These are phyloP conservation scores for Pseudognaphalium luteoalbum DNA, from an alignment of 129 eudicot genomes.

Conservation along the genomic window DNA sequence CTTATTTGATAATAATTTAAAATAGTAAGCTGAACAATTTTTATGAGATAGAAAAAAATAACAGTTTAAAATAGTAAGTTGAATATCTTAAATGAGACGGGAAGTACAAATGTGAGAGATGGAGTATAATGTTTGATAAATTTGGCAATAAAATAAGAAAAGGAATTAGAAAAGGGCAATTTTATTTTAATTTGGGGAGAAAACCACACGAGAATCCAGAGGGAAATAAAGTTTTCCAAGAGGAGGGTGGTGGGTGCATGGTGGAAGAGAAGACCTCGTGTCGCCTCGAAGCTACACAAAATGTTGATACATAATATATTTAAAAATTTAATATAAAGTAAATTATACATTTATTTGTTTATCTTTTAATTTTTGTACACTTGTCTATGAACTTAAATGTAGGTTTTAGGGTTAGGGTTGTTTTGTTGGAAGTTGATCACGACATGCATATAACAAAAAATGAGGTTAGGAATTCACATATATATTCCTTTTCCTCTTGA, in stretches of 20 bases:
- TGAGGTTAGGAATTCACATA: neutral
- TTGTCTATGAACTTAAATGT: neutral
- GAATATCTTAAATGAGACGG: too few relatives aligned
- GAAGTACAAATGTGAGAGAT: too few relatives aligned
- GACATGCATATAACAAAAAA: neutral
- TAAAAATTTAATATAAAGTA: too few relatives aligned
- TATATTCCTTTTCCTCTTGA: conserved; percentile 9
- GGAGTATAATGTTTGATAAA: neutral
- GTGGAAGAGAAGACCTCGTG: conserved; percentile 39
- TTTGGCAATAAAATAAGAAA: neutral
- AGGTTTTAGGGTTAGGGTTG: conserved; percentile 36
- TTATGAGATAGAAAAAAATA: too few relatives aligned
- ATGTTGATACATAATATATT: too few relatives aligned
- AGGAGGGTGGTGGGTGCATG: conserved; percentile 33
- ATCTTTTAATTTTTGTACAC: too few relatives aligned
- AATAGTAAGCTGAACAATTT: too few relatives aligned
- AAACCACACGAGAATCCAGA: neutral
- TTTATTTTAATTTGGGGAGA: conserved; percentile 16
- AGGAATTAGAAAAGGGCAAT: too few relatives aligned
- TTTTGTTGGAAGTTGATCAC: conserved; percentile 28
- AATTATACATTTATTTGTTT: too few relatives aligned
- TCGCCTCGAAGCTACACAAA: conserved; percentile 25
- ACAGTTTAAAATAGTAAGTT: too few relatives aligned
- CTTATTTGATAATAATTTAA: too few relatives aligned
- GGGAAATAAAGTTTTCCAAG: conserved; percentile 31